These are phyloP conservation scores for Malus fusca DNA, from an alignment of 306 rosid species.

Conservation along the genomic window DNA sequence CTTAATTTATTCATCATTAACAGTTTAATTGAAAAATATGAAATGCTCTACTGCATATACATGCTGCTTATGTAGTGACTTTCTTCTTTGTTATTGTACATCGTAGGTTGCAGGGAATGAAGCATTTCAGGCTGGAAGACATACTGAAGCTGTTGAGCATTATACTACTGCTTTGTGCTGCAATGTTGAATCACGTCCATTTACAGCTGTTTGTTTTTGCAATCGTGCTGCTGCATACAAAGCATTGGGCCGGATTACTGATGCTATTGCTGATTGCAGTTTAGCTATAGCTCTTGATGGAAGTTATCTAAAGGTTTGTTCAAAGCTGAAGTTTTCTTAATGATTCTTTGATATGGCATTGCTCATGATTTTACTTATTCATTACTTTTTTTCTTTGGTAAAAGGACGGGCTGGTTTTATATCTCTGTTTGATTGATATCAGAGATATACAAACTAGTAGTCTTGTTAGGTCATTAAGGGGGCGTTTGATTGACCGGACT, in stretches of 20 bases:
- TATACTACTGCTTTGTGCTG: conserved; percentile 74
- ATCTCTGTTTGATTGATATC: not conserved
- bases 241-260: conserved; percentile 76
- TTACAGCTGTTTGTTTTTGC: conserved; percentile 86
- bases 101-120: conserved; percentile 85
- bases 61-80: conserved; percentile 4
- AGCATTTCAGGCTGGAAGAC: conserved; percentile 85
- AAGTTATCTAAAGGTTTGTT: conserved; percentile 69
- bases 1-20: not conserved
- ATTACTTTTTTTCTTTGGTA: not conserved
- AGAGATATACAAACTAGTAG: not conserved
- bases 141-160: conserved; percentile 74
- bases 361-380: not conserved
- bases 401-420: not conserved
- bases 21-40: not conserved
- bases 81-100: conserved; percentile 12
- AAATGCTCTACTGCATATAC: not conserved
- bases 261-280: conserved; percentile 94
- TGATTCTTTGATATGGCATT: not conserved
- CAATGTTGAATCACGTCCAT: conserved; percentile 79
- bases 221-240: conserved; percentile 95
- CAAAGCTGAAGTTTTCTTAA: conserved; percentile 14
- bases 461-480: not conserved
- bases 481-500: too few relatives aligned
- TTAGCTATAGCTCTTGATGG: conserved; percentile 92